Base-by-base conservation (phyloP, 2,329 filamentous ascomycete species). In the Scedosporium aurantiacum region DNA sequence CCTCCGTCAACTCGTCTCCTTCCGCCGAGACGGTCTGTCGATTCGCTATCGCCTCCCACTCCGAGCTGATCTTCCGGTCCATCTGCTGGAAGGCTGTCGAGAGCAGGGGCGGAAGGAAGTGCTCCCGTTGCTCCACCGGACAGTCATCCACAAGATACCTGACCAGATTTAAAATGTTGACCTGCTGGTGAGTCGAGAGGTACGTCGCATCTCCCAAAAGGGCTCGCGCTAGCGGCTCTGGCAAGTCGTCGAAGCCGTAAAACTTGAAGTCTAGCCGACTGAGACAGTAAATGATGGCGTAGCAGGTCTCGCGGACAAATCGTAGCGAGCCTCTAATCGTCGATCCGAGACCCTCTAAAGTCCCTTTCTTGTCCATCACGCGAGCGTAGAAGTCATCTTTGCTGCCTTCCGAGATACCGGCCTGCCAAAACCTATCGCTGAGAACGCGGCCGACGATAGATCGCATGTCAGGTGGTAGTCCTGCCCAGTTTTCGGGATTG, bases 341-440 rank as follows among this genome's bases (percentile, higher is more conserved):
- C 1, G 93, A 97, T 5, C 92, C 93, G 64, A 99, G 89, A 0
- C 94, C 94, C 73, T 99, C 94, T 62, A 96, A 84, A 0, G 91
- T 96, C 47, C 82, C 83, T 73, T 91, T 96, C 61, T 94, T 96
- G 37, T 91, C 89, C 61, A 91, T 85, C 2, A 99, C 93, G 47
- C 90, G 85, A 37, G 91, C 89, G 72, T 97, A 97, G 71, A 99
- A 99, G 63, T 97, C 93, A 64, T 97, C 94, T 71, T 94, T 91
- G 67, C 90, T 97, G 27, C 96, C 94, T 64, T 88, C 89, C 0
- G 94, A 97, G 58, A 99, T 99, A 8, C 94, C 94, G 5, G 92
- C 91, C 77, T 99, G 94, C 94, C 94, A 99, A 72, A 99, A 99
- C 25, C 94, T 83, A 73, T 99, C 94, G 14, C 91, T 96, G 23